Base-by-base conservation (phyloP, 2,329 filamentous ascomycete species). In the Ophiostoma novo-ulmi region DNA sequence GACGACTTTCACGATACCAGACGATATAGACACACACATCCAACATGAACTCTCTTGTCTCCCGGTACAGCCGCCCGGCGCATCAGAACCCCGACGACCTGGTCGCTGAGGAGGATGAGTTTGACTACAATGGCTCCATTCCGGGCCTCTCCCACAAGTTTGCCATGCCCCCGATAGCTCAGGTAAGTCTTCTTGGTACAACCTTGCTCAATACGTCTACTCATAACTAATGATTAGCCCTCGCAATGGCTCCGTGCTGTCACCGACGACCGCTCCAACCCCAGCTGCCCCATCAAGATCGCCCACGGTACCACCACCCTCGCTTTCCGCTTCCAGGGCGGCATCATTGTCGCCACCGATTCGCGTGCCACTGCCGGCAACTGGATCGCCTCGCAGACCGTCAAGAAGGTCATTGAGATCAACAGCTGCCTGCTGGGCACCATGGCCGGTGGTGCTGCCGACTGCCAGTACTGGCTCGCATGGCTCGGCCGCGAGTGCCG, bases 391-490 rank as follows among this genome's bases (percentile, higher is more conserved):
- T 97, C 92, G 83, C 95, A 99, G 86, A 99, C 95, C 70, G 95
- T 99, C 79, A 99, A 99, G 89, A 99, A 99, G 87, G 95, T 99
- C 76, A 98, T 99, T 79, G 93, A 97, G 86, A 97, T 97, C 85
- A 97, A 97, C 85, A 92, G 86, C 82, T 91, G 90, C 81, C 86
- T 99, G 81, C 83, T 99, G 78, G 95, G 95, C 75, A 99, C 95
- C 76, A 97, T 99, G 94, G 95, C 95, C 74, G 95, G 95, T 81
- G 95, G 95, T 82, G 95, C 95, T 78, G 95, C 95, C 81, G 95
- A 99, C 83, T 99, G 95, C 82, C 95, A 98, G 88, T 98, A 97
- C 87, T 99, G 95, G 95, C 91, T 99, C 75, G 94, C 93, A 78
- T 99, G 97, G 85, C 88, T 99, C 75, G 95, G 94, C 78, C 97